Percentiles rank a stretch among this genome's conserved stretches.
Evolutionary conservation across 305 asterid genomes (phyloP).

Genomic region (Fraxinus sp.): DNA sequence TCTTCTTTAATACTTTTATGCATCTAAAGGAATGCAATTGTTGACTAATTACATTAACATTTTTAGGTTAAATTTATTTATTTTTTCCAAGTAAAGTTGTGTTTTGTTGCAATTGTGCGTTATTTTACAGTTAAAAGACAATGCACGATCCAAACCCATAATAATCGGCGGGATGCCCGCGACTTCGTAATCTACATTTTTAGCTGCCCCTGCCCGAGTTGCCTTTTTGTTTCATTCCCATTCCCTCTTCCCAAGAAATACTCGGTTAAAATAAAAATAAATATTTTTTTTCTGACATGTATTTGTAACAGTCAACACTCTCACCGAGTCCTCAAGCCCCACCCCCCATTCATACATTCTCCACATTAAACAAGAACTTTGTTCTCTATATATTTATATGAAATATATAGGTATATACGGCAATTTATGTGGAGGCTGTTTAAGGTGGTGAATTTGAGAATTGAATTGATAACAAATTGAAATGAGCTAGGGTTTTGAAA

Average conservation of each 20-base stretch:
- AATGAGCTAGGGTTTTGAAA: slow-evolving; percentile 38
- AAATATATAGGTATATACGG: neutral
- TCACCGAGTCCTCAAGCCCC: neutral
- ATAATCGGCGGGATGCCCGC: neutral
- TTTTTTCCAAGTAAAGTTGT: neutral
- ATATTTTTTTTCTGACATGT: neutral
- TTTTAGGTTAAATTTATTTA: neutral
- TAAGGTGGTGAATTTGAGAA: slow-evolving; percentile 37
- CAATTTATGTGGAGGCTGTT: slow-evolving; percentile 34
- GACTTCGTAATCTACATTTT: neutral
- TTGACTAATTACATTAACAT: too few relatives aligned
- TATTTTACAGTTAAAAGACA: neutral
- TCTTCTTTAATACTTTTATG: too few relatives aligned
- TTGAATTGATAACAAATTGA: slow-evolving; percentile 16
- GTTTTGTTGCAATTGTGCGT: neutral
- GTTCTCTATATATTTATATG: neutral
- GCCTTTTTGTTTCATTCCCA: neutral
- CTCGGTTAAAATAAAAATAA: neutral
- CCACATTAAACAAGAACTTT: neutral
- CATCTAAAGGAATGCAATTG: too few relatives aligned
- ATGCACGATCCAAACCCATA: neutral
- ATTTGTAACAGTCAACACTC: neutral
- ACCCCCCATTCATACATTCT: neutral
- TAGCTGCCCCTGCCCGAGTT: neutral
- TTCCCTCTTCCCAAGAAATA: neutral